Base-by-base conservation (phyloP, 2,329 filamentous ascomycete genomes). In the Bipolaris gigantea region DNA sequence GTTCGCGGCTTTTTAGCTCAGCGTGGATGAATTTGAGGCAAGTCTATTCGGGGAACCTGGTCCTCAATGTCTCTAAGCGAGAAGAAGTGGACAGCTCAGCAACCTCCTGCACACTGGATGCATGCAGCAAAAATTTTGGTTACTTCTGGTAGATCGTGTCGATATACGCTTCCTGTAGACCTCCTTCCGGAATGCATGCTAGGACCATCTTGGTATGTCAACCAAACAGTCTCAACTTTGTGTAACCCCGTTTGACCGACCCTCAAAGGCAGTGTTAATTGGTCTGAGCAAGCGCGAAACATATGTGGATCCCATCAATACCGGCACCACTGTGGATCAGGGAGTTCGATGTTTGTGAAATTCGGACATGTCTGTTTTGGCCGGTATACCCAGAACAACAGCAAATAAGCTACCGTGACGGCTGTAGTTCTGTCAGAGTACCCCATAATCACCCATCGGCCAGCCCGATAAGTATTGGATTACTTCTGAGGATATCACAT, bases 61-160 rank as follows among this genome's bases (percentile, higher is more conserved):
- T 25, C 48, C 27, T 46, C 50, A 42, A 40, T 21, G 34, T 51
- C 52, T 50, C 50, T 48, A 45, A 47, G 43, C 53, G 54, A 53
- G 39, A 56, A 30, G 50, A 40, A 38, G 50, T 44, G 43, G 59
- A 62, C 58, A 61, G 57, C 56, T 62, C 51, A 47, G 44, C 58
- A 52, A 40, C 50, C 50, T 41, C 52, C 49, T 59, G 30, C 57
- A 46, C 55, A 45, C 66, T 53, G 66, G 67, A 71, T 71, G 67
- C 67, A 71, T 70, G 63, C 67, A 70, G 61, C 57, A 53, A 50
- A 59, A 43, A 21, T 13, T 54, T 67, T 63, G 67, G 69, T 67
- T 70, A 64, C 65, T 71, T 70, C 70, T 69, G 66, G 65, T 41
- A 46, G 67, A 70, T 66, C 66, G 53, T 60, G 57, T 53, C 50